Conservation (phyloP, 2,329 filamentous ascomycete genomes). For the Orbilia blumenaviensis region DNA sequence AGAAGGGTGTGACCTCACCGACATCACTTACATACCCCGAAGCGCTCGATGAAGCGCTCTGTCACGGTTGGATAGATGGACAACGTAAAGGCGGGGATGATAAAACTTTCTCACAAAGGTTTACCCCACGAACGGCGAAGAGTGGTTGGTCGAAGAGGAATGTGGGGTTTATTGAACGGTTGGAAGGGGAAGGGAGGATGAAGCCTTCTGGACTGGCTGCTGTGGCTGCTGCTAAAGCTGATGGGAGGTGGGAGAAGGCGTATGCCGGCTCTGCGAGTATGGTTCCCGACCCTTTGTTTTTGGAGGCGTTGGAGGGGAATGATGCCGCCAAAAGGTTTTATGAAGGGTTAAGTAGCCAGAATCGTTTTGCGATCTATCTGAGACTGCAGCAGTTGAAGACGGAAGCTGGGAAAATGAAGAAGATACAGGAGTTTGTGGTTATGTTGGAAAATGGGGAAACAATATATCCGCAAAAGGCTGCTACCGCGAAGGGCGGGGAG, state of each 20-base stretch:
- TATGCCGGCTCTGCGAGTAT: conserved; percentile 66
- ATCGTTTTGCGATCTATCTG: conserved; percentile 64
- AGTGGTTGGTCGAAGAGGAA: conserved; percentile 72
- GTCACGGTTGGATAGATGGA: conserved; percentile 72
- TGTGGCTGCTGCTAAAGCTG: conserved; percentile 67
- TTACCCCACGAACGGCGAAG: conserved; percentile 68
- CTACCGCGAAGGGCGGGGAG: not conserved
- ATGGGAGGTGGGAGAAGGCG: conserved; percentile 70
- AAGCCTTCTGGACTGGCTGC: conserved; percentile 64
- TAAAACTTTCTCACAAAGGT: conserved; percentile 67
- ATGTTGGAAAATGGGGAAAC: conserved; percentile 61
- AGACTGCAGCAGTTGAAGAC: conserved; percentile 62
- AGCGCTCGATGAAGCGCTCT: conserved; percentile 62
- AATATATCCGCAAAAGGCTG: conserved; percentile 47
- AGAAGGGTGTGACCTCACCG: conserved; percentile 56
- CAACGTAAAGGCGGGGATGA: conserved; percentile 65
- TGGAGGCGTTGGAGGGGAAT: conserved; percentile 61
- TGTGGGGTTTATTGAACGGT: conserved; percentile 64
- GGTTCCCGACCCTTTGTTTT: conserved; percentile 65
- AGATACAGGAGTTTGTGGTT: conserved; percentile 62
- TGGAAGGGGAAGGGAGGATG: conserved; percentile 66
- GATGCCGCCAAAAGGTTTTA: conserved; percentile 62
- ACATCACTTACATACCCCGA: conserved; percentile 59
- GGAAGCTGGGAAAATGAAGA: conserved; percentile 58
- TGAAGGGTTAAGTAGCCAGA: conserved; percentile 63